Base-by-base conservation (phyloP, 2,329 filamentous ascomycete species). In the Capronia coronata region DNA sequence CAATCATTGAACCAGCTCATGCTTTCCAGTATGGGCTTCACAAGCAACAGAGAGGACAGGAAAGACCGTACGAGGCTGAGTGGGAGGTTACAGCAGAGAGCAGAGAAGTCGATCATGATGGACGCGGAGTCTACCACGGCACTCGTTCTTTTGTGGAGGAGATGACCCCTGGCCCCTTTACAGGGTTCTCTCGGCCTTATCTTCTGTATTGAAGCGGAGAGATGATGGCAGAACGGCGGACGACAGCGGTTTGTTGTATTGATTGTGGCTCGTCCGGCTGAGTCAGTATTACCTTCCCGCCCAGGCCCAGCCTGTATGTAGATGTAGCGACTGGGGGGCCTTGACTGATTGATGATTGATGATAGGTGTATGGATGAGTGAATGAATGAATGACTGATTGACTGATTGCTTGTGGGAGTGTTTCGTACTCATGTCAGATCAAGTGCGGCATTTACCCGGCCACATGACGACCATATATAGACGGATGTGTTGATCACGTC, bases 121-220 rank as follows among this genome's bases (percentile, higher is more conserved):
- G 40, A 14, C 41, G 40, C 5, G 34, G 35, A 22, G 5, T 25
- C 21, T 3, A 11, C 11, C 38, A 22, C 10, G 22, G 4, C 22
- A 4, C 43, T 27, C 35, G 21, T 37, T 37, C 34, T 46, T 21
- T 19, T 32, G 13, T 32, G 19, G 38, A 46, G 9, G 49, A 34
- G 29, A 9, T 34, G 23, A 16, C 40, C 18, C 23, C 19, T 14
- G 41, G 37, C 6, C 38, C 43, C 10, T 57, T 53, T 32, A 51
- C 43, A 38, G 52, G 48, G 21, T 52, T 55, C 30, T 45, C 51
- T 48, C 51, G 48, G 45, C 42, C 30, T 23, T 47, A 52, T 21
- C 21, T 50, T 23, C 34, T 52, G 39, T 57, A 54, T 45, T 56
- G 46, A 52, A 16, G 11, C 13, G 38, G 25, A 8, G 8, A 4